These are phyloP conservation scores for Phaeomoniella chlamydospora DNA, from an alignment of 2,329 filamentous ascomycete species.

Conservation along the genomic window DNA sequence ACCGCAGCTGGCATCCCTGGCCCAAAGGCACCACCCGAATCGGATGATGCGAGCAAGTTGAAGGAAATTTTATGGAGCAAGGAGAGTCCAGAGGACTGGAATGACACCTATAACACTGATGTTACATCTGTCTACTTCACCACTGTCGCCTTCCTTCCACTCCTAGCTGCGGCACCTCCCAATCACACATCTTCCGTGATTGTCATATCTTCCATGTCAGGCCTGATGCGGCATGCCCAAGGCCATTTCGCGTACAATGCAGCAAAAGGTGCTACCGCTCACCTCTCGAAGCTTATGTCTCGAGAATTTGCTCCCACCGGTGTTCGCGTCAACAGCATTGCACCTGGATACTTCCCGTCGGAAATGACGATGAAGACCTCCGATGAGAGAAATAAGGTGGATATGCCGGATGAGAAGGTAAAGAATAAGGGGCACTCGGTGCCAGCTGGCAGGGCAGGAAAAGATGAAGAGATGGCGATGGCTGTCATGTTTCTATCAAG, in stretches of 20 bases:
- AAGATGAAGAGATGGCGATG: constrained; percentile 52
- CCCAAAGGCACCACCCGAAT: constrained; percentile 41
- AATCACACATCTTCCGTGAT: constrained; percentile 30
- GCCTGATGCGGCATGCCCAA: constrained; percentile 56
- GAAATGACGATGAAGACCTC: constrained; percentile 46
- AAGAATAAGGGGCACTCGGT: constrained; percentile 20
- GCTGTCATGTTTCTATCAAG: constrained; percentile 35
- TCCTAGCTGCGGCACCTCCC: constrained; percentile 46
- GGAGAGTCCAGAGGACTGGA: constrained; percentile 53
- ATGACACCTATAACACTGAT: constrained; percentile 52
- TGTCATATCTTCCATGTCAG: constrained; percentile 55
- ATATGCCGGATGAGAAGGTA: constrained; percentile 19
- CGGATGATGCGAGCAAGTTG: constrained; percentile 34
- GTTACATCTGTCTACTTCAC: constrained; percentile 60
- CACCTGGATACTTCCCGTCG: constrained; percentile 54
- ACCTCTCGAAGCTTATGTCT: constrained; percentile 49
- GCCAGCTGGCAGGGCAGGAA: constrained; percentile 42
- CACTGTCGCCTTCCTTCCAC: constrained; percentile 49
- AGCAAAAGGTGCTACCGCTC: constrained; percentile 51
- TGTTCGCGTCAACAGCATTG: constrained; percentile 55
- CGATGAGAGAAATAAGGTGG: constrained; percentile 42
- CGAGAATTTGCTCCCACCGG: constrained; percentile 59
- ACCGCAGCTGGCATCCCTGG: constrained; percentile 54
- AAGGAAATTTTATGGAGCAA: constrained; percentile 47
- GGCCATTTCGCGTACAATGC: constrained; percentile 61